Conservation (phyloP, 2,329 filamentous ascomycete genomes). For the Aureobasidium melanogenum region DNA sequence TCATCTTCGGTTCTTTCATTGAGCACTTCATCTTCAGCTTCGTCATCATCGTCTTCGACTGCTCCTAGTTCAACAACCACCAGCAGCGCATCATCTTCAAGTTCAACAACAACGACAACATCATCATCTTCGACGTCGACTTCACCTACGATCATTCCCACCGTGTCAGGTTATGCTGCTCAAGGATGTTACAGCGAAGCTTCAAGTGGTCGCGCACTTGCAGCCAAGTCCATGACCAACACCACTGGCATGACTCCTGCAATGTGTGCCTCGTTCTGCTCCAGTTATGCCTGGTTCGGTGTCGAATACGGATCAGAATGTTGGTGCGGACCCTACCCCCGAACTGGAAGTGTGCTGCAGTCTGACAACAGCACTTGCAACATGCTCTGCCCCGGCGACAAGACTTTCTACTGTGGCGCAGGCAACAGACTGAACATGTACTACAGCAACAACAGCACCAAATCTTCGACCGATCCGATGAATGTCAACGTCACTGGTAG, state of each 20-base stretch:
- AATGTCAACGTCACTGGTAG: neutral
- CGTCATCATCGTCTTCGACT: neutral
- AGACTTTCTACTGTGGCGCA: conserved; percentile 22
- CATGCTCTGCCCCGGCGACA: conserved; percentile 22
- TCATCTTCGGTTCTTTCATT: neutral
- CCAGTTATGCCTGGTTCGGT: conserved; percentile 14
- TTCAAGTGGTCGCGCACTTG: conserved; percentile 8
- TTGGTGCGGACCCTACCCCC: conserved; percentile 13
- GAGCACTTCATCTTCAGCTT: neutral
- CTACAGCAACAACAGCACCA: neutral
- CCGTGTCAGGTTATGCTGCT: conserved; percentile 16
- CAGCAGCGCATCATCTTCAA: neutral
- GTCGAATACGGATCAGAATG: conserved; percentile 15
- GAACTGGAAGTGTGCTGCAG: neutral
- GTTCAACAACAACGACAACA: neutral
- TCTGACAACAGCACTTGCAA: neutral
- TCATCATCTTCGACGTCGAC: conserved; percentile 6
- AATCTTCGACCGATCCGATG: neutral
- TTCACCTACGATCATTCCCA: conserved; percentile 18
- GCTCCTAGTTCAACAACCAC: neutral
- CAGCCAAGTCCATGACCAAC: conserved; percentile 5
- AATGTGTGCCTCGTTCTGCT: conserved; percentile 9
- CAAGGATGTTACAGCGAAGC: conserved; percentile 16
- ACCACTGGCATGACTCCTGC: conserved; percentile 10
- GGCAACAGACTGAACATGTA: conserved; percentile 17